Conservation (phyloP, 1,139 yeast genomes). For the Arxiozyma telluris region DNA sequence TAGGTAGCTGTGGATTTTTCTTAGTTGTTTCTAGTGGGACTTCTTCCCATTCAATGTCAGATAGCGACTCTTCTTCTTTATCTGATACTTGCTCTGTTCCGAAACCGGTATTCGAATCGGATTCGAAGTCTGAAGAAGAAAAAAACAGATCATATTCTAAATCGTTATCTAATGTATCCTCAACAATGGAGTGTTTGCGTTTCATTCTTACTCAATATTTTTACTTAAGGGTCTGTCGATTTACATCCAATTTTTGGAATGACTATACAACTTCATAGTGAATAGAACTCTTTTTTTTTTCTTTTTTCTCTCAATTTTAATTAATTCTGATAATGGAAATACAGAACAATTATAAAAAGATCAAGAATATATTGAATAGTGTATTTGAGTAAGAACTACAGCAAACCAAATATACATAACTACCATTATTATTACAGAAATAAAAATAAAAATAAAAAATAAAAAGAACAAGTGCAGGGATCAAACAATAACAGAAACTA, state of each 20-base stretch:
- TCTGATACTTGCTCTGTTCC: not conserved
- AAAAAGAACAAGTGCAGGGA: not conserved
- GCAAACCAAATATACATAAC: not conserved
- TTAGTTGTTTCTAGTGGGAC: conserved; percentile 12
- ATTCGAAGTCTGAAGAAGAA: not conserved
- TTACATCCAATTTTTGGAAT: not conserved
- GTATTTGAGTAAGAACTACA: not conserved
- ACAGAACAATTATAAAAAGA: too few species aligned
- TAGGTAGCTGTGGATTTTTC: not conserved
- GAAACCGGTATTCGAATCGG: not conserved
- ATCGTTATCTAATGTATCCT: not conserved
- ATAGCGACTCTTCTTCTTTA: conserved; percentile 4
- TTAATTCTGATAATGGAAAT: not conserved
- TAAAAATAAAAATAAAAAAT: too few species aligned
- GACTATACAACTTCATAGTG: too few species aligned
- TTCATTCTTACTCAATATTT: not conserved
- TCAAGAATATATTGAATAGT: not conserved
- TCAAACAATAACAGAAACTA: not conserved
- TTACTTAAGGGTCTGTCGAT: too few species aligned
- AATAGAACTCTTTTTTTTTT: not conserved
- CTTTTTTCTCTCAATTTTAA: too few species aligned
- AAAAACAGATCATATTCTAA: not conserved
- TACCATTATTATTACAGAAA: too few species aligned
- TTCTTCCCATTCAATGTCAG: conserved; percentile 21
- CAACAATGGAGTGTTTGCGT: not conserved